Evolutionary conservation across 2,329 filamentous ascomycete species (phyloP), one percentile per base, ranked within the genome.

Genomic region (Saccharata proteae): DNA sequence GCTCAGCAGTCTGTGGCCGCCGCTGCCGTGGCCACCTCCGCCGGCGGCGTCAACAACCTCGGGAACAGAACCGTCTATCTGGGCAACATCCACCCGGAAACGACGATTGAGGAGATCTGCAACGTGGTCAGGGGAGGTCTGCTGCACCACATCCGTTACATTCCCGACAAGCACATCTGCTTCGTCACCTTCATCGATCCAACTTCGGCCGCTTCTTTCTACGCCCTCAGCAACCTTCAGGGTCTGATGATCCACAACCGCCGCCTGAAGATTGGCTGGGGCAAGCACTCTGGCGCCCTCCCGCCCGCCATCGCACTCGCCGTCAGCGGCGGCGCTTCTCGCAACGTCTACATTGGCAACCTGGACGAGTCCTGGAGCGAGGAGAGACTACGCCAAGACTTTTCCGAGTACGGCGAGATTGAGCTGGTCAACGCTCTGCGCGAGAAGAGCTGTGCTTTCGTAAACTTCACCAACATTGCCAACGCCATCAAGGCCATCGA

Each of bases 401-500:
- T 98, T 57, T 82, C 86, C 19, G 88, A 96, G 55, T 96, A 83
- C 48, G 90, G 90, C 43, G 90, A 98, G 60, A 96, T 98, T 49
- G 90, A 98, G 62, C 67, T 98, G 41, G 85, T 98, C 40, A 98
- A 98, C 61, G 82, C 90, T 11, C 66, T 98, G 38, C 79, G 90
- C 32, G 90, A 98, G 67, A 98, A 98, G 76, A 94, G 86, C 64
- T 98, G 90, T 57, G 90, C 90, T 1, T 98, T 98, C 54, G 90
- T 98, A 55, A 98, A 98, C 64, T 98, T 98, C 57, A 98, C 90
- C 52, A 98, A 98, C 63, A 98, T 98, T 53, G 90, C 90, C 52
- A 98, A 98, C 47, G 90, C 90, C 30, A 98, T 98, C 67, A 98
- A 98, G 66, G 90, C 90, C 1, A 98, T 98, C 42, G 90, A 98